Percentiles rank a stretch among this genome's conserved stretches.
These are phyloP conservation scores for Saccharum spontaneum DNA, from an alignment of 176 grass and related monocot genomes.

Conservation along the genomic window DNA sequence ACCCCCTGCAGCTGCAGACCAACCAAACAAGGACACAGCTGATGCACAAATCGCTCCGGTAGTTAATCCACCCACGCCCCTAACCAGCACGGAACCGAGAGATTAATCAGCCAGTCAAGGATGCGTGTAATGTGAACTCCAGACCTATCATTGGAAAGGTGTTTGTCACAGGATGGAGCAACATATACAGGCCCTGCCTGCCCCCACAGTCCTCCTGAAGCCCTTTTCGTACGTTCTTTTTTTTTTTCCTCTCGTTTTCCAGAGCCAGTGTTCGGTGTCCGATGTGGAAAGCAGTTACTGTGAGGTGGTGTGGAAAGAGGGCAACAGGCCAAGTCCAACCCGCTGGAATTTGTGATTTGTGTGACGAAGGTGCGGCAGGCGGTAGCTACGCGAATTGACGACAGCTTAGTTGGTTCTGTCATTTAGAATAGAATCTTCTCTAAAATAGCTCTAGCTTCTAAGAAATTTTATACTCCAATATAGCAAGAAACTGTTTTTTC, in stretches of 20 bases:
- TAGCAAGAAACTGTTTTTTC: background rate
- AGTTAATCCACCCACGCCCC: slow-evolving; percentile 21
- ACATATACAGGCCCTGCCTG: slow-evolving; percentile 8
- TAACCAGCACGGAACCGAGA: slow-evolving; percentile 28
- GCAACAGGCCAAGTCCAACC: slow-evolving; percentile 24
- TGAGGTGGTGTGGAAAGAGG: slow-evolving; percentile 30
- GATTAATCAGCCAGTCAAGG: background rate
- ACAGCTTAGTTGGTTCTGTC: no score
- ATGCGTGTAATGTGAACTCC: slow-evolving; percentile 4
- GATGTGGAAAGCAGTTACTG: slow-evolving; percentile 34
- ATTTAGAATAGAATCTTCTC: no score
- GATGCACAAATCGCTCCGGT: background rate
- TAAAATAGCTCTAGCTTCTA: background rate
- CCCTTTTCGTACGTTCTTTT: background rate
- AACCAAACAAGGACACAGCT: background rate
- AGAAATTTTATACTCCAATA: background rate
- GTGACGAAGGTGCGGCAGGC: background rate
- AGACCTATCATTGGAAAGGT: slow-evolving; percentile 32
- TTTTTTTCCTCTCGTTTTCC: background rate
- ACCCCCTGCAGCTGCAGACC: background rate
- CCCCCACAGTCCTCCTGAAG: slow-evolving; percentile 12
- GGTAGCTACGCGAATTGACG: background rate
- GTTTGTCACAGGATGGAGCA: slow-evolving; percentile 12
- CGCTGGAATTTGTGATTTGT: slow-evolving; percentile 31
- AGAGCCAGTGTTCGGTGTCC: slow-evolving; percentile 21